phyloP scores from a whole-genome alignment of 73 alveolate genomes.

The Paramecium tetraurelia region DNA sequence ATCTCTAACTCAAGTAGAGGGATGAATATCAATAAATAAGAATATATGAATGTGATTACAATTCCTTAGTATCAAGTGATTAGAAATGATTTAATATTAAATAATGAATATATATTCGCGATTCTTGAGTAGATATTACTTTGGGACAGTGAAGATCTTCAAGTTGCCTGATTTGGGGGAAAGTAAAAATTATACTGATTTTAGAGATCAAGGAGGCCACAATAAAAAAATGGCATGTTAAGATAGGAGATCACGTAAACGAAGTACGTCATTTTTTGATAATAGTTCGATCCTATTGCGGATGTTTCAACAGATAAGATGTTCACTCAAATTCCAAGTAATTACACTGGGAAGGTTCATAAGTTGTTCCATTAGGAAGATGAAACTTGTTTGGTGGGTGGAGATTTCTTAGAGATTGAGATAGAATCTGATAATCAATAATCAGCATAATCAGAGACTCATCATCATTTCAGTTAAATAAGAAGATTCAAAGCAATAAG shows the following conservation, averaged over 20 bases:
- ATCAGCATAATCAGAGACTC: background rate
- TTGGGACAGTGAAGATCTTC: constrained; percentile 57
- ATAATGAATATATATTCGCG: constrained; percentile 8
- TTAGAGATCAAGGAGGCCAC: constrained; percentile 64
- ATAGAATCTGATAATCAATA: constrained; percentile 3
- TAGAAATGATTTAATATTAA: background rate
- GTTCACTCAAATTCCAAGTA: constrained; percentile 62
- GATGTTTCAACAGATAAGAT: constrained; percentile 63
- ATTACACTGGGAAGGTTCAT: constrained; percentile 57
- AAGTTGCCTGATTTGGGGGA: constrained; percentile 62
- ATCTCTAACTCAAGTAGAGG: background rate
- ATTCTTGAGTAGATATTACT: background rate
- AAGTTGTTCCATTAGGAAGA: constrained; percentile 61
- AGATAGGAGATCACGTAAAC: constrained; percentile 51
- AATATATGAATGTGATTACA: background rate
- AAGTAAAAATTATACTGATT: constrained; percentile 24
- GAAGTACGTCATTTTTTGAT: constrained; percentile 48
- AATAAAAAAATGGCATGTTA: constrained; percentile 56
- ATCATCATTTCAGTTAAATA: background rate
- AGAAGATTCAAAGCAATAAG: constrained; percentile 10
- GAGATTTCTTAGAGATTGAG: constrained; percentile 56
- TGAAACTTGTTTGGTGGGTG: constrained; percentile 60
- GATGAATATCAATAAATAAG: no score
- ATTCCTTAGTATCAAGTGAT: background rate
- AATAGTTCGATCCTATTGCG: constrained; percentile 57